Base-by-base conservation (phyloP, 2,329 filamentous ascomycete genomes). In the Trichothecium sympodiale region DNA sequence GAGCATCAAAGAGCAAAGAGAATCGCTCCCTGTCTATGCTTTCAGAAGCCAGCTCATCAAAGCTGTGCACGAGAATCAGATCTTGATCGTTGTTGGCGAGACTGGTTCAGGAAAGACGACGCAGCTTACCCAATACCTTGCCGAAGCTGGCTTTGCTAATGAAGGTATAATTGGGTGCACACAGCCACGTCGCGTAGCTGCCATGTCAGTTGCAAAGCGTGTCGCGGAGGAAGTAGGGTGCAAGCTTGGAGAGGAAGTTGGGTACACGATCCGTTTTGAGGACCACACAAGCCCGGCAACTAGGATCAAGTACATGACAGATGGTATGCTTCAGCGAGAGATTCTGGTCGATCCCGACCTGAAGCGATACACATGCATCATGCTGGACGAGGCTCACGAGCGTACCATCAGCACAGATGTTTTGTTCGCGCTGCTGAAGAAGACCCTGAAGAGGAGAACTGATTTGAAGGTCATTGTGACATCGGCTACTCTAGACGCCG, bases 231-330 rank as follows among this genome's bases (percentile, higher is more conserved):
- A 98, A 62, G 86, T 96, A 40, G 89, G 91, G 13, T 95, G 89
- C 48, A 73, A 80, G 43, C 71, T 96, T 10, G 91, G 91, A 25
- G 78, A 88, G 38, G 88, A 95, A 55, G 89, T 98, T 43, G 91
- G 91, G 37, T 98, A 98, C 56, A 94, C 84, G 7, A 94, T 98
- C 53, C 85, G 91, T 55, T 98, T 98, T 54, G 91, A 98, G 53
- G 91, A 98, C 60, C 83, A 80, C 54, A 95, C 89, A 0, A 84
- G 80, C 44, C 77, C 85, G 2, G 72, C 80, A 14, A 98, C 91
- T 2, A 85, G 80, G 52, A 94, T 98, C 65, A 98, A 98, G 64
- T 98, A 98, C 64, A 95, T 98, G 89, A 98, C 91, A 13, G 91
- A 98, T 51, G 91, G 91, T 59, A 96, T 96, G 84, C 74, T 98